Percentiles rank a stretch among this genome's conserved stretches.
Conservation (phyloP, 2,329 filamentous ascomycete genomes). For the Chaetomium sp. region DNA sequence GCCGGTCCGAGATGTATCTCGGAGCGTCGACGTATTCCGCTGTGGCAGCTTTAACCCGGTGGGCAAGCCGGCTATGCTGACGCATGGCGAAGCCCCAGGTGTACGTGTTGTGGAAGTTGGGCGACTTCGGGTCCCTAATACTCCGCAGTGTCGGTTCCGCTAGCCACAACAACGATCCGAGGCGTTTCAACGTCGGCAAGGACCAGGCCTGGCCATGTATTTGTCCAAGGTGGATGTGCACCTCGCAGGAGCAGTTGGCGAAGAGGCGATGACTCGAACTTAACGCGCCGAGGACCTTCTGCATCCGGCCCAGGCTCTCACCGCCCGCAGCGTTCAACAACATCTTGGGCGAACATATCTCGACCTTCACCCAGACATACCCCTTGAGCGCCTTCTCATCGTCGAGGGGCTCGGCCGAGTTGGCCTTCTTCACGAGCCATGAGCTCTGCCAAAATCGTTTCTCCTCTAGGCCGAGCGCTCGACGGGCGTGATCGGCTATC, state of each 20-base stretch:
- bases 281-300: conserved; percentile 24
- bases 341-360: conserved; percentile 34
- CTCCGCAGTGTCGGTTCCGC: conserved; percentile 32
- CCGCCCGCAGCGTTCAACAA: conserved; percentile 19
- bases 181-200: conserved; percentile 30
- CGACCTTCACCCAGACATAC: conserved; percentile 31
- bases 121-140: conserved; percentile 32
- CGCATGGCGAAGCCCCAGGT: conserved; percentile 34
- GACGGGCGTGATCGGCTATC: conserved; percentile 26
- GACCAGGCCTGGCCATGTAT: conserved; percentile 28
- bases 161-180: conserved; percentile 33
- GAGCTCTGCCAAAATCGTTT: conserved; percentile 31
- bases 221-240: conserved; percentile 35
- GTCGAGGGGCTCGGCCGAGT: conserved; percentile 31
- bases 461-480: conserved; percentile 21
- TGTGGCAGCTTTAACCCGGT: conserved; percentile 1
- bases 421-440: conserved; percentile 37
- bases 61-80: conserved; percentile 29
- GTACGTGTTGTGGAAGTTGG: conserved; percentile 32
- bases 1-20: conserved; percentile 7
- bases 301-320: conserved; percentile 17
- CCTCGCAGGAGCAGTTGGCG: conserved; percentile 34
- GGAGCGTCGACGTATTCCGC: not conserved
- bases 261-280: conserved; percentile 23
- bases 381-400: conserved; percentile 22